Evolutionary conservation across 2,329 filamentous ascomycete species (phyloP).

Genomic region (Fusarium sp.): DNA sequence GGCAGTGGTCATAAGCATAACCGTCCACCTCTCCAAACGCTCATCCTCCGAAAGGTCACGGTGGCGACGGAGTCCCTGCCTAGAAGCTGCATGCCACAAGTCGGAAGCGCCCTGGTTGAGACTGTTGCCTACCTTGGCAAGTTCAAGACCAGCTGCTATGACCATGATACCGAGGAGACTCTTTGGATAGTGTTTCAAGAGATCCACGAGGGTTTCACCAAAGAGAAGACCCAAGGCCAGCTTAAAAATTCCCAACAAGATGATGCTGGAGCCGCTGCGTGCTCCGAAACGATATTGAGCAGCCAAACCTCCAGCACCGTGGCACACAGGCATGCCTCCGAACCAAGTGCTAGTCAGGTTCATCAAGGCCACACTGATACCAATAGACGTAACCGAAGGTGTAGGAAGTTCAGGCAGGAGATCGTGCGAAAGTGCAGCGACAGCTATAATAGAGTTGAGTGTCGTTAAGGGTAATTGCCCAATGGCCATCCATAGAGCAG

Average conservation of each 20-base stretch:
- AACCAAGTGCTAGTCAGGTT: slow-evolving; percentile 92
- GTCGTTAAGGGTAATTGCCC: slow-evolving; percentile 92
- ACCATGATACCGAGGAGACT: slow-evolving; percentile 88
- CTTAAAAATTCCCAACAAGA: slow-evolving; percentile 83
- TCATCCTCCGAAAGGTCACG: slow-evolving; percentile 74
- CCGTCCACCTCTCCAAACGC: slow-evolving; percentile 80
- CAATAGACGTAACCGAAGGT: slow-evolving; percentile 81
- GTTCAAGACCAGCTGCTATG: slow-evolving; percentile 86
- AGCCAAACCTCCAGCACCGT: slow-evolving; percentile 90
- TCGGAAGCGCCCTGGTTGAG: slow-evolving; percentile 78
- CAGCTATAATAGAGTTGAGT: slow-evolving; percentile 92
- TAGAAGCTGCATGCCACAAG: slow-evolving; percentile 66
- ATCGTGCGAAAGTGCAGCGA: slow-evolving; percentile 81
- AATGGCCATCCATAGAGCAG: slow-evolving; percentile 71
- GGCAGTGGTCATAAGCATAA: slow-evolving; percentile 90
- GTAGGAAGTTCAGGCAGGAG: slow-evolving; percentile 76
- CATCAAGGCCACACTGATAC: slow-evolving; percentile 84
- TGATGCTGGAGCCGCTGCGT: slow-evolving; percentile 84
- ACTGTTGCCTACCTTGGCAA: slow-evolving; percentile 86
- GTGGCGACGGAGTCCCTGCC: slow-evolving; percentile 57
- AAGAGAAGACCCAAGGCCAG: slow-evolving; percentile 80
- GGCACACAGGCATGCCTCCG: slow-evolving; percentile 94
- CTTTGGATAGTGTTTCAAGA: slow-evolving; percentile 80
- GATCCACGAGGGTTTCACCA: slow-evolving; percentile 76
- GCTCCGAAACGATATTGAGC: slow-evolving; percentile 94